Base-by-base conservation (phyloP, 768 basidiomycete species). In the Gymnopilus junonius region DNA sequence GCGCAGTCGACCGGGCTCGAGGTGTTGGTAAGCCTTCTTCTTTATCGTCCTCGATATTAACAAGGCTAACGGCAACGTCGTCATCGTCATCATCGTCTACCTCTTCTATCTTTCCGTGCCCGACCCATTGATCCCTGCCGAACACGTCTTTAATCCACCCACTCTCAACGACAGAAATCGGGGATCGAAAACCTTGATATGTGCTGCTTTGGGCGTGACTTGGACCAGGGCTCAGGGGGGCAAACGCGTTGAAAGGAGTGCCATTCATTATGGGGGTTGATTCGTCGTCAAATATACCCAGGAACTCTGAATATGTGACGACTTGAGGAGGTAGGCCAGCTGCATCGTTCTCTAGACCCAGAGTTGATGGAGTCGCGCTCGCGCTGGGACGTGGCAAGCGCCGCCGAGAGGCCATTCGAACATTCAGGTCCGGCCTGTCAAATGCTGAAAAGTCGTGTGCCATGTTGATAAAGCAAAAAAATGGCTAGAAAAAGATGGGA, bases 91-190 rank as follows among this genome's bases (percentile, higher is more conserved):
- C 69, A 17, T 71, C 69, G 42, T 72, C 72, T 23, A 75, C 68
- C 62, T 77, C 76, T 58, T 75, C 76, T 29, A 77, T 72, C 61
- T 65, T 73, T 8, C 71, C 73, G 31, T 69, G 69, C 55, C 63
- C 74, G 17, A 70, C 55, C 60, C 70, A 74, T 31, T 56, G 53
- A 43, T 67, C 66, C 21, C 61, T 59, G 12, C 72, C 75, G 25
- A 66, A 62, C 20, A 63, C 66, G 55, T 73, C 73, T 27, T 55
- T 63, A 27, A 58, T 67, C 75, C 74, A 76, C 23, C 69, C 73
- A n/a, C 68, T 68, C 51, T 72, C 73, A 29, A 69, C 57, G 32
- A 59, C 58, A 45, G 67, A 66, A 6, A 57, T 61, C 37, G 69
- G 65, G 17, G 57, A 42, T 34, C 57, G 64, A 40, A 61, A 45